phyloP scores from a whole-genome alignment of 2,329 filamentous ascomycete species.

The Aspergillus aculeatus region DNA sequence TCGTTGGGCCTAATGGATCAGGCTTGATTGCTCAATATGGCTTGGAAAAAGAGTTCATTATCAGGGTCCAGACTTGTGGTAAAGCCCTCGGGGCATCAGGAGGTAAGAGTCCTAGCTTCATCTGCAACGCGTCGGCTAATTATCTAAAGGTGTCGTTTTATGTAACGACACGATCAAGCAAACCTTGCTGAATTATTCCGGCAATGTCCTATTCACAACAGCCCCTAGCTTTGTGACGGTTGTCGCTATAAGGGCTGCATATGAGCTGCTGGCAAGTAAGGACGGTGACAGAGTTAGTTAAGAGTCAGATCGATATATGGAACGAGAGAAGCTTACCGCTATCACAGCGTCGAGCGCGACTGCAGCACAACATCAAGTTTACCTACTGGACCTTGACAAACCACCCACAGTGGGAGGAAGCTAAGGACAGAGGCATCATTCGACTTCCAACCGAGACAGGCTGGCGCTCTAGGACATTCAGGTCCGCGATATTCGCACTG shows the following conservation, averaged over 20 bases:
- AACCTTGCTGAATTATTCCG: slow-evolving; percentile 13
- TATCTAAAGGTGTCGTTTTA: slow-evolving; percentile 5
- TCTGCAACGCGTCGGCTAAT: background rate
- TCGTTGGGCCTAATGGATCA: slow-evolving; percentile 17
- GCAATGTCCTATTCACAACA: slow-evolving; percentile 13
- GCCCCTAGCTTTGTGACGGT: slow-evolving; percentile 13
- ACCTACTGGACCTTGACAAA: slow-evolving; percentile 10
- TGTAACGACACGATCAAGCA: slow-evolving; percentile 12
- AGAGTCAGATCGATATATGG: background rate
- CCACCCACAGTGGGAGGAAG: slow-evolving; percentile 4
- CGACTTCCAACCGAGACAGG: slow-evolving; percentile 7
- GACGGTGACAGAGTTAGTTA: slow-evolving; percentile 14
- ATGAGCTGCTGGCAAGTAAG: slow-evolving; percentile 6
- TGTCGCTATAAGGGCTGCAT: slow-evolving; percentile 12
- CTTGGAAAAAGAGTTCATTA: slow-evolving; percentile 28
- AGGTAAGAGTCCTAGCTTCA: slow-evolving; percentile 18
- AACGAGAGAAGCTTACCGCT: background rate
- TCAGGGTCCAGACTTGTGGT: slow-evolving; percentile 27
- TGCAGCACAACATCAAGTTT: slow-evolving; percentile 10
- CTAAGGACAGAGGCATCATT: slow-evolving; percentile 5
- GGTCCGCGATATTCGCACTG: slow-evolving; percentile 10
- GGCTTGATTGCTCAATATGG: slow-evolving; percentile 24
- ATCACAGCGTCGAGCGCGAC: slow-evolving; percentile 8
- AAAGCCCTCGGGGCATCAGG: slow-evolving; percentile 28
- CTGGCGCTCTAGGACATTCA: slow-evolving; percentile 6